Base-by-base conservation (phyloP, 148 eudicot species). In the Cornus kousa region DNA sequence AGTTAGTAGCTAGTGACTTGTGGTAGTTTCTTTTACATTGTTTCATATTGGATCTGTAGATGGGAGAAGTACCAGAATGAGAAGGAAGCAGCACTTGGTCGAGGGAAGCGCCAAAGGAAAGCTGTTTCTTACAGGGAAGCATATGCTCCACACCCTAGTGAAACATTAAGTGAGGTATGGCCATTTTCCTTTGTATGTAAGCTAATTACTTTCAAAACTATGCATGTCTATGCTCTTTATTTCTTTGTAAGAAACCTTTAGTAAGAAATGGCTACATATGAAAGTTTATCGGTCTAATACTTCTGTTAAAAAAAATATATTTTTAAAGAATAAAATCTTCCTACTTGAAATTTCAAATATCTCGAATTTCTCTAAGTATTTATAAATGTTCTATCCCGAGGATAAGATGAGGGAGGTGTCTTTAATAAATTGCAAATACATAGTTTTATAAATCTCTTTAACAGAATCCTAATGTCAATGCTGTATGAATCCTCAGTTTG, bases 61-160 rank as follows among this genome's bases (percentile, higher is more conserved):
- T 97, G 99, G 99, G 98, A 94, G 86, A 92, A 86, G 75, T 90
- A 94, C 85, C 94, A 91, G 79, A 89, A 65, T 77, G 98, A 94
- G 83, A 98, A 92, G 87, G 97, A 91, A 90, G 99, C 97, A 67
- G 88, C 96, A 74, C 98, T 97, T 78, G 99, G 99, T 81, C 87
- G 99, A 74, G 99, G 99, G 60, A 97, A 97, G 84, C 95, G 99
- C 77, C 91, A 86, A 75, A 87, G 99, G 75, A 97, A 97, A 92
- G 89, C 96, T 59, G 88, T 97, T 81, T 92, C 99, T 70, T 97
- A 97, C 80, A 90, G 92, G 82, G 99, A 97, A 85, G 98, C 90
- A 76, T 96, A 86, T 87, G 92, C 93, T 50, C 82, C 87, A 68
- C 92, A 88, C 74, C 87, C 86, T 67, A 82, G 69, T 86, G 99